Base-by-base conservation (phyloP, 805 yeast genomes). In the Teunomyces panamensis region DNA sequence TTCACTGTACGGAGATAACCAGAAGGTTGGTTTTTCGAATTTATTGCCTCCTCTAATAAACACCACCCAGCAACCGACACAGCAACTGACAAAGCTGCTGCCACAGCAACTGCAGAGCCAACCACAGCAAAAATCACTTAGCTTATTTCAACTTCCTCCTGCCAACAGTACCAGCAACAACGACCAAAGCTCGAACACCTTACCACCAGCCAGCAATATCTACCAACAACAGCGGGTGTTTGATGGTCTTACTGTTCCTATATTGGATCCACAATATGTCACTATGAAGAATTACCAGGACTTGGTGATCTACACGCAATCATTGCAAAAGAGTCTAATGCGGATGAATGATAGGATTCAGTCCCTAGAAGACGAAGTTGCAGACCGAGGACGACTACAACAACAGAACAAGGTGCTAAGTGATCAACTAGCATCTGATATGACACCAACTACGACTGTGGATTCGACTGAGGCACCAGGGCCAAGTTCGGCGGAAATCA, bases 251-350 rank as follows among this genome's bases (percentile, higher is more conserved):
- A 20, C 14, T 13, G 5, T 20, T 3, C 41, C 41, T 5, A 9
- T 37, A 3, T 9, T 37, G 30, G 27, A 37, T 20, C 41, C 41
- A 11, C 41, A 37, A 30, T 37, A 37, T 13, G 41, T 37, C 17
- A 9, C 16, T 2, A 49, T 62, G 46, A 58, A 60, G 3, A 61
- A 58, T 44, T 70, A 69, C 52, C 69, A 66, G 34, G 71, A 69
- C 39, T 56, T 70, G 39, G 65, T 66, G n/a, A 51, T 56, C 4
- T 68, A 68, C 48, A 65, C 73, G 3, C 64, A 62, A 16, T 47
- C 57, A 1, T 52, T 70, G n/a, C 71, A 69, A 47, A 62, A 60
- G 9, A 60, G 53, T 35, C 49, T 69, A 43, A 49, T 39, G 34
- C 54, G 50, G 30, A 60, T 69, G 56, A 66, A 63, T 46, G 47